Evolutionary conservation across 2,329 filamentous ascomycete species (phyloP).

Genomic region (Ramularia collo-cygni): DNA sequence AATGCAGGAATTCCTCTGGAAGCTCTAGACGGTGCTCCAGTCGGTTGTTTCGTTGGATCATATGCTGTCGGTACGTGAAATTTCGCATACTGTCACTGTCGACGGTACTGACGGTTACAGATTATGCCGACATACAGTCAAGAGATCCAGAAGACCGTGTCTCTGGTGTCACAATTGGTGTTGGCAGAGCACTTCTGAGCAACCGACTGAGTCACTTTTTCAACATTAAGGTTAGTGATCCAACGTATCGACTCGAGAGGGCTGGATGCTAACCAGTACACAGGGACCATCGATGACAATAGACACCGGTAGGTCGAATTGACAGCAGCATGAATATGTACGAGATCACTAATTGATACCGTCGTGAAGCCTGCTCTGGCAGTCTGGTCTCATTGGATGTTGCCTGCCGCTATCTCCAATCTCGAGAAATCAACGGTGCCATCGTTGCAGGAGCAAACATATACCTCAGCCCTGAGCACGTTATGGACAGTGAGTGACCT

Average conservation of each 20-base stretch:
- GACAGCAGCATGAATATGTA: too few species aligned
- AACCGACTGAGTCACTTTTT: slow-evolving; percentile 8
- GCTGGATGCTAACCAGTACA: too few species aligned
- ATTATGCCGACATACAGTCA: slow-evolving; percentile 1
- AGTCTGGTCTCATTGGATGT: slow-evolving; percentile 10
- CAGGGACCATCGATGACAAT: too few species aligned
- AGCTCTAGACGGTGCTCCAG: background rate
- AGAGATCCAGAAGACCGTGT: slow-evolving; percentile 4
- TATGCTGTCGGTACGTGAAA: background rate
- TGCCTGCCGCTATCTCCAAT: slow-evolving; percentile 8
- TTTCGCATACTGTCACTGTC: background rate
- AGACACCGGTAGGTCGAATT: too few species aligned
- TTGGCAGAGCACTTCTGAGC: slow-evolving; percentile 21
- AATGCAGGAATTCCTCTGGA: background rate
- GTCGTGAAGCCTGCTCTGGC: slow-evolving; percentile 11
- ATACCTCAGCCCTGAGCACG: slow-evolving; percentile 17
- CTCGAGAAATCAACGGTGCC: slow-evolving; percentile 4
- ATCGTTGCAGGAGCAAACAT: slow-evolving; percentile 20
- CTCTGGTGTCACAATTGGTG: slow-evolving; percentile 22
- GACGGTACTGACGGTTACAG: background rate
- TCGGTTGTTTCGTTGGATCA: background rate
- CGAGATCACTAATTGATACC: too few species aligned
- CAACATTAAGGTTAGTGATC: too few species aligned
- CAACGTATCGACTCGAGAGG: too few species aligned
- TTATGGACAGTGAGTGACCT: background rate